Percentiles rank a stretch among this genome's conserved stretches.
phyloP scores from a whole-genome alignment of 768 basidiomycete species.

The Tylopilus intermedius region DNA sequence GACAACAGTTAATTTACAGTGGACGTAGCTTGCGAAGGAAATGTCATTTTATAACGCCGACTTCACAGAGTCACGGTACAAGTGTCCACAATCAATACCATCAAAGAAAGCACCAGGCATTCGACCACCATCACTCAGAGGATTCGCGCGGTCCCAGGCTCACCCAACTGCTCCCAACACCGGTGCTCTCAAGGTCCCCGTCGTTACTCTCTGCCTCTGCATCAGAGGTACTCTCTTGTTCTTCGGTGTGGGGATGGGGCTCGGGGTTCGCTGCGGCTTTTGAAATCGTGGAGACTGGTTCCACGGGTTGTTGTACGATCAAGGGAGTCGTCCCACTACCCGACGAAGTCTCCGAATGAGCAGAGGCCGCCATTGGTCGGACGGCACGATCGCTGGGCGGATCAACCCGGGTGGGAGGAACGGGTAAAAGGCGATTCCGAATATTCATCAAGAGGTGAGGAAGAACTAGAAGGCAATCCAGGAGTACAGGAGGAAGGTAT shows the following conservation, averaged over 20 bases:
- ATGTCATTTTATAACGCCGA: neutral
- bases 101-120: neutral
- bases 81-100: neutral
- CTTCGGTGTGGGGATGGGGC: conserved; percentile 9
- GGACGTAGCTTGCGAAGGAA: conserved; percentile 1
- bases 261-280: conserved; percentile 12
- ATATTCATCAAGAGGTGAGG: conserved; percentile 61
- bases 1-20: conserved; percentile 8
- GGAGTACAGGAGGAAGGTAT: conserved; percentile 56
- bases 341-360: conserved; percentile 10
- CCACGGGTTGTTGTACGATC: conserved; percentile 2
- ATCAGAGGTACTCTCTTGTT: conserved; percentile 52
- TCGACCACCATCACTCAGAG: conserved; percentile 12
- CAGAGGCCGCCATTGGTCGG: conserved; percentile 14
- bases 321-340: conserved; percentile 1
- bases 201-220: conserved; percentile 65
- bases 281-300: conserved; percentile 7
- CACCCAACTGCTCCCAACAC: conserved; percentile 65
- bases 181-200: conserved; percentile 45
- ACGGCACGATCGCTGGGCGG: conserved; percentile 26
- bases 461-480: conserved; percentile 62
- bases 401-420: conserved; percentile 39
- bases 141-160: conserved; percentile 40
- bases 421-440: conserved; percentile 56
- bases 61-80: neutral